Evolutionary conservation across 1,284 basidiomycete species (phyloP).

Genomic region (Exobasidium rhododendri): DNA sequence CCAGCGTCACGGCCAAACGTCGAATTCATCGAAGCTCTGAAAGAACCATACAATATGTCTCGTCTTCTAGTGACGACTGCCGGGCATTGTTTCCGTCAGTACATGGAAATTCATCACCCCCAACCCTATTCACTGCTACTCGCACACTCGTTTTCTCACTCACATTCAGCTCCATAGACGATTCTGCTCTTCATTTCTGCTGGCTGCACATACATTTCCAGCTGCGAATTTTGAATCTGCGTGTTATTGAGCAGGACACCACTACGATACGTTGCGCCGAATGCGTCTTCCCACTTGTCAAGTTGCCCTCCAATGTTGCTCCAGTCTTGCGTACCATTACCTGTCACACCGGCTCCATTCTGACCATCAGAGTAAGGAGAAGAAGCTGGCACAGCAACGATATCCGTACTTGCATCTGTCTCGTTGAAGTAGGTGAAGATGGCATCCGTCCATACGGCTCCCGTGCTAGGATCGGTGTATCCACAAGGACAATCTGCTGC

Average conservation of each 20-base stretch:
- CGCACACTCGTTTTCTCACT: constrained; percentile 32
- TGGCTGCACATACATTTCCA: constrained; percentile 34
- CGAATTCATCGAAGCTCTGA: constrained; percentile 36
- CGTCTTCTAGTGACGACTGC: constrained; percentile 37
- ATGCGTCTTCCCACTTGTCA: constrained; percentile 41
- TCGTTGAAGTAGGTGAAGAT: constrained; percentile 49
- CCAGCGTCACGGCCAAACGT: constrained; percentile 24
- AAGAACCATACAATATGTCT: constrained; percentile 45
- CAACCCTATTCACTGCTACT: constrained; percentile 35
- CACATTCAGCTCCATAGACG: constrained; percentile 33
- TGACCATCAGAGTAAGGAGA: constrained; percentile 31
- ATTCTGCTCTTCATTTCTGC: constrained; percentile 29
- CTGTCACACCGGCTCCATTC: constrained; percentile 28
- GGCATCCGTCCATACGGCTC: constrained; percentile 41
- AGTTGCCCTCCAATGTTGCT: constrained; percentile 29
- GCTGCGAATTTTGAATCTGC: constrained; percentile 21
- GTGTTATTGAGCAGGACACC: constrained; percentile 42
- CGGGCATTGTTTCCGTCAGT: constrained; percentile 25
- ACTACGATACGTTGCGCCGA: constrained; percentile 36
- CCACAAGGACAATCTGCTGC: constrained; percentile 38
- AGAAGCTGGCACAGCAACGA: constrained; percentile 26
- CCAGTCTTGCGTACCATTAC: constrained; percentile 30
- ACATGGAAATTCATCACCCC: constrained; percentile 37
- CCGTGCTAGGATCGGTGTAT: constrained; percentile 38
- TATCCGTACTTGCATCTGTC: constrained; percentile 26